Base-by-base conservation (phyloP, 257 asterid genomes). In the Primulina tabacum region DNA sequence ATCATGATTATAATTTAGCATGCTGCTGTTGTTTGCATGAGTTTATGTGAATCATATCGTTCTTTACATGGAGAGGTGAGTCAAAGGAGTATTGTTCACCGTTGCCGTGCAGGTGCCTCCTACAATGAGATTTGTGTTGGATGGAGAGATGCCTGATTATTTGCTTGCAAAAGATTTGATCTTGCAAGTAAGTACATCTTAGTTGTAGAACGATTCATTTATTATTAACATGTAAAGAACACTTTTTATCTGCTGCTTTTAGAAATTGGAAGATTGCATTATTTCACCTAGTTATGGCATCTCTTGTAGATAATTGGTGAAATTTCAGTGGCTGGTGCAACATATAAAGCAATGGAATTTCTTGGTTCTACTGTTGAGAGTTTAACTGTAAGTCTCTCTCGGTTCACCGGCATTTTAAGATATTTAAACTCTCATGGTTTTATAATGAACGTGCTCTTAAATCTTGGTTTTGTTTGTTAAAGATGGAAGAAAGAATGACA, bases 401-500 rank as follows among this genome's bases (percentile, higher is more conserved):
- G 65, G 1, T 71, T 67, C 32, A 33, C 40, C 56, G 40, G 14
- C 59, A 55, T 24, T 3, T 17, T 21, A 61, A 52, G 26, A 59
- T 43, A 60, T 62, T 65, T 59, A 10, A 24, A 69, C 71, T 32
- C 47, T 37, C 30, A 66, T 8, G 18, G 55, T 37, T 58, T 21
- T 16, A 17, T 67, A 40, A 53, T 26, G 43, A 38, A 26, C 57
- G 28, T 62, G 26, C 58, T 65, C 37, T 69, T 61, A 17, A 24
- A 33, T 77, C 62, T 71, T n/a, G 57, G 10, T 56, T 47, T 63
- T 30, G 7, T 57, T 66, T 73, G 66, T 43, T 16, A 28, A 75
- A 94, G 99, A 94, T 94, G 99, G 99, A 94, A 83, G 99, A 94
- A 83, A 86, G 99, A 81, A 89, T 94, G 98, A 94, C 99, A 68